phyloP scores from a whole-genome alignment of 2,329 filamentous ascomycete genomes.

The Xylariomycetidae sp. region DNA sequence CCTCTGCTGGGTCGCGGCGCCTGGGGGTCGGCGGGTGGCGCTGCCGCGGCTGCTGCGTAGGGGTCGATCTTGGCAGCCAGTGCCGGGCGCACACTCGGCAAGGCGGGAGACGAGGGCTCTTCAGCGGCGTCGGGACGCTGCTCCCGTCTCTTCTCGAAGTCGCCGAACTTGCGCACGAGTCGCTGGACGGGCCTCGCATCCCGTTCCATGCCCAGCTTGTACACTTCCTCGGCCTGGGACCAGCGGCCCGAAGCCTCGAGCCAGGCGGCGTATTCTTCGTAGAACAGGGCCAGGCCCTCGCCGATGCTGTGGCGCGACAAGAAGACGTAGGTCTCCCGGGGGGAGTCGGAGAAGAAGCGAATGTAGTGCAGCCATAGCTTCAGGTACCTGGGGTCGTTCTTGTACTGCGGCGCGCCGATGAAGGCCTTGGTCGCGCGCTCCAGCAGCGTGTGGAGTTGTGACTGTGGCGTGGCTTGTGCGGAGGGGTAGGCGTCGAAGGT shows the following conservation, averaged over 20 bases:
- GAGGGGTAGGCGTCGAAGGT: conserved; percentile 92
- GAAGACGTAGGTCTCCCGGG: conserved; percentile 87
- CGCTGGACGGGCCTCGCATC: conserved; percentile 79
- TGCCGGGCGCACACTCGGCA: conserved; percentile 76
- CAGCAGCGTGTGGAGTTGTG: conserved; percentile 80
- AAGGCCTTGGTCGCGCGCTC: conserved; percentile 92
- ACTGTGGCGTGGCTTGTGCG: conserved; percentile 83
- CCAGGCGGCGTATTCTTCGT: conserved; percentile 95
- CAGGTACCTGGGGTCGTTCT: conserved; percentile 89
- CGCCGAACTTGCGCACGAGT: conserved; percentile 80
- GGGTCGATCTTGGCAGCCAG: conserved; percentile 82
- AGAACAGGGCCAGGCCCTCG: conserved; percentile 82
- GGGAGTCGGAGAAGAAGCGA: conserved; percentile 84
- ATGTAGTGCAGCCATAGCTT: conserved; percentile 95
- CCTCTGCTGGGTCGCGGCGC: conserved; percentile 47
- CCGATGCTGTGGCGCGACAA: conserved; percentile 84
- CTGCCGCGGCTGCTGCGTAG: conserved; percentile 55
- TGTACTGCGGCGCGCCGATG: conserved; percentile 79
- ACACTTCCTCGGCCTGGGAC: conserved; percentile 91
- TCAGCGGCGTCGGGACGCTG: conserved; percentile 58
- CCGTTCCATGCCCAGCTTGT: conserved; percentile 79
- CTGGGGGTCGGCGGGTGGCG: conserved; percentile 57
- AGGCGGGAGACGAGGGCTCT: conserved; percentile 71
- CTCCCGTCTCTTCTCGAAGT: conserved; percentile 78
- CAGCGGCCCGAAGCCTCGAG: conserved; percentile 78